Evolutionary conservation across 495 filamentous ascomycete genomes (phyloP).

Genomic region (Cladorrhinum samala): DNA sequence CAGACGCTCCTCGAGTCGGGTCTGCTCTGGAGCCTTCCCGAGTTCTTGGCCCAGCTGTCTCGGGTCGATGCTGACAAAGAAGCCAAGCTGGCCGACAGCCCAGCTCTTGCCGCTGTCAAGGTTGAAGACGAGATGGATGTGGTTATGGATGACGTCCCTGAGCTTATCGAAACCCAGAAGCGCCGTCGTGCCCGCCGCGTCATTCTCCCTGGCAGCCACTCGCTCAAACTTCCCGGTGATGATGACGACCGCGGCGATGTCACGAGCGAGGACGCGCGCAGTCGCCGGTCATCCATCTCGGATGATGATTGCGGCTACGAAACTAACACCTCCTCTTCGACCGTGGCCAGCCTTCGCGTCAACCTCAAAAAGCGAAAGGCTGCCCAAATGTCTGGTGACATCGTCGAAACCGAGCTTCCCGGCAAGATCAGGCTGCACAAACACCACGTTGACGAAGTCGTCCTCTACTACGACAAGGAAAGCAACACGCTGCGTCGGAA

Average conservation of each 20-base stretch:
- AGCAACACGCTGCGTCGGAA: too few relatives aligned
- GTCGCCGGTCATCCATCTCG: neutral
- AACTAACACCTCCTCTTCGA: constrained; percentile 19
- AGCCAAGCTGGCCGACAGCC: constrained; percentile 17
- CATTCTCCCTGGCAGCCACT: constrained; percentile 9
- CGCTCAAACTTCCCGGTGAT: constrained; percentile 6
- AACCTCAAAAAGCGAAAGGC: constrained; percentile 25
- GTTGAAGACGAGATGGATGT: constrained; percentile 21
- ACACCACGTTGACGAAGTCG: too few relatives aligned
- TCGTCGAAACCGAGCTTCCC: constrained; percentile 2
- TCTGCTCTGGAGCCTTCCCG: constrained; percentile 18
- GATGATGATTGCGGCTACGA: constrained; percentile 15
- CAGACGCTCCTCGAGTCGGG: constrained; percentile 18
- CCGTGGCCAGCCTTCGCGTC: constrained; percentile 17
- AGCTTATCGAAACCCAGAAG: constrained; percentile 15
- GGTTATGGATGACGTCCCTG: constrained; percentile 19
- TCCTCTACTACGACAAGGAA: too few relatives aligned
- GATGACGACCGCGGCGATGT: constrained; percentile 3
- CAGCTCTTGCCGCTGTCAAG: constrained; percentile 11
- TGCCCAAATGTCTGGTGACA: neutral
- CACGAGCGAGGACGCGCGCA: neutral
- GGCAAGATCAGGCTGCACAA: constrained; percentile 20
- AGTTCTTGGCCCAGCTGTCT: constrained; percentile 25
- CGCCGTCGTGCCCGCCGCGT: constrained; percentile 11
- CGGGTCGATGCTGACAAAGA: constrained; percentile 22